Evolutionary conservation across 1,284 basidiomycete species (phyloP).

Genomic region (Cryptococcus sp.): DNA sequence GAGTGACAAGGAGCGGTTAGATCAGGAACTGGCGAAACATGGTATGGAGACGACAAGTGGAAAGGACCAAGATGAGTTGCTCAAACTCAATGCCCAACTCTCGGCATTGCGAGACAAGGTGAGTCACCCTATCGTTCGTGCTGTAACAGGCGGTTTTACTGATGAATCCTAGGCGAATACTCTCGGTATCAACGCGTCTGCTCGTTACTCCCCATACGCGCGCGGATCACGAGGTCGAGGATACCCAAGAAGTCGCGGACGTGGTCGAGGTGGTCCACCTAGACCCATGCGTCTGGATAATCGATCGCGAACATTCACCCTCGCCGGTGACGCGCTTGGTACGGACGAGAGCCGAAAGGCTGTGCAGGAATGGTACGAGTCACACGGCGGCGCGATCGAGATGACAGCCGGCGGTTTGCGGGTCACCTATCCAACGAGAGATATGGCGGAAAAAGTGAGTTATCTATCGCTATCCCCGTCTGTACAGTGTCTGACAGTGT

Average conservation of each 20-base stretch:
- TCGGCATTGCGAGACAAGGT: conserved; percentile 59
- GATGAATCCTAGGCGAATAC: conserved; percentile 30
- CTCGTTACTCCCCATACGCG: conserved; percentile 59
- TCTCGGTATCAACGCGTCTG: conserved; percentile 43
- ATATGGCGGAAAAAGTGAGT: conserved; percentile 50
- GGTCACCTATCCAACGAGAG: conserved; percentile 45
- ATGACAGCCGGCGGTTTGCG: conserved; percentile 28
- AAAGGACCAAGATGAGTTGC: conserved; percentile 54
- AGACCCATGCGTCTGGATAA: conserved; percentile 81
- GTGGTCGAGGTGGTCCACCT: conserved; percentile 59
- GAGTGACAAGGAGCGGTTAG: conserved; percentile 41
- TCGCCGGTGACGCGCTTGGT: conserved; percentile 63
- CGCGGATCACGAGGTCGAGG: conserved; percentile 66
- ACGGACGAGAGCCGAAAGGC: conserved; percentile 57
- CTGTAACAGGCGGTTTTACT: conserved; percentile 1
- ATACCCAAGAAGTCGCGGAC: conserved; percentile 58
- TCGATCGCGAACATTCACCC: conserved; percentile 74
- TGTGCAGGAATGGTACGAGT: conserved; percentile 80
- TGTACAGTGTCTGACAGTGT: not conserved
- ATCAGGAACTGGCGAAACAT: conserved; percentile 67
- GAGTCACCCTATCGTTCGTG: conserved; percentile 57
- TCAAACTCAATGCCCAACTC: conserved; percentile 43
- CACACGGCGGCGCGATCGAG: conserved; percentile 51
- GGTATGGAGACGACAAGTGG: conserved; percentile 56
- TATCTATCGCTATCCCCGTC: not conserved